Evolutionary conservation across 2,329 filamentous ascomycete genomes (phyloP), one percentile per base, ranked within the genome.

Genomic region (Neoascochyta sp.): DNA sequence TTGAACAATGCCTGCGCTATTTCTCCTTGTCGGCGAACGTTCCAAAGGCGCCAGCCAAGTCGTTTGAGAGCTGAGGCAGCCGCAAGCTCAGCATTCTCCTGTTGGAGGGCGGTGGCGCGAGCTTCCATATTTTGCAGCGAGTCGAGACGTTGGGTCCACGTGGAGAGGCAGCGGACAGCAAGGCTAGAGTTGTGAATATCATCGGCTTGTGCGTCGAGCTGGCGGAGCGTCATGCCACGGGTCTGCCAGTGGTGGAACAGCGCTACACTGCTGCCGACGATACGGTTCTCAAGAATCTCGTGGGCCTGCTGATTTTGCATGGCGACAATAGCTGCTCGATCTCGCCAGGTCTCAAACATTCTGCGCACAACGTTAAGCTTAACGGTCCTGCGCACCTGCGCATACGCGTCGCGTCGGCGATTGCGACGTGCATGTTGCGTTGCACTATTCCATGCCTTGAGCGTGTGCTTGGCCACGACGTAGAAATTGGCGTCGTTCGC

Each of bases 1-100:
- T 70, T 65, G 27, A 65, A 63, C 41, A 80, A 60, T 5, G 74
- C 71, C 19, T 71, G 62, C 0, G 75, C 74, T 22, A 67, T 75
- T 34, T 77, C 69, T 7, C 65, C 54, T 14, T 67, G 67, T 29
- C 69, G 68, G 14, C 65, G 63, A 4, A 75, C 59, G 22, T 76
- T 74, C 57, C 80, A 80, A 2, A 74, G 60, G 6, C 69, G 69
- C 57, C 78, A 73, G 30, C 73, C 75, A n/a, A 80, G 58, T 45
- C 70, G 75, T 49, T 73, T 75, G 34, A 80, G 59, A 14, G 65
- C 66, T 9, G 59, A 60, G 8, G 65, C 63, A 9, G 74, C 69
- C 4, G 68, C 57, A 14, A 66, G 58, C 9, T 73, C 65, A 4
- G 69, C 57, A 22, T 67, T 69, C 34, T 72, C 63, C 15, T 68